Evolutionary conservation across 1,139 yeast genomes (phyloP), one percentile per base, ranked within the genome.

Genomic region (Yamadazyma spencermartinsiae): DNA sequence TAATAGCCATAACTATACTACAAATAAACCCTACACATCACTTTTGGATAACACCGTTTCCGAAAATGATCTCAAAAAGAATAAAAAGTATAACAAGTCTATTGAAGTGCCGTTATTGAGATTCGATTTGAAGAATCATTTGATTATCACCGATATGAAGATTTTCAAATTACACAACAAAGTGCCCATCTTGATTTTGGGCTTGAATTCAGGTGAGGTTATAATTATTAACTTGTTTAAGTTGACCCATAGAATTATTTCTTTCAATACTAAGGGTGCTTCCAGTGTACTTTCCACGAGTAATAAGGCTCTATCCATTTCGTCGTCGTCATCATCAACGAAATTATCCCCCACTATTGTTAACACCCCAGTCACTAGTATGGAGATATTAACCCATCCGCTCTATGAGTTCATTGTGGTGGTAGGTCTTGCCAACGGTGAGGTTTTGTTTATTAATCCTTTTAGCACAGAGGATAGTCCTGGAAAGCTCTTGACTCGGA

Each of bases 391-490:
- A 12, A 41, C 46, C 30, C 68, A 68, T 46, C 63, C 63, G 1
- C 41, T 49, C 7, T 60, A 59, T 44, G 68, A 62, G 8, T 57
- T 58, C 35, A 51, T 71, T 37, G 48, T 71, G 3, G 52, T 67
- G 5, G 72, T 61, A 0, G 76, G 76, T 2, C 62, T 53, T 39
- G 59, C 74, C 7, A 64, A 67, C 43, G 76, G 76, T 0, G 76
- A 71, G 45, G 64, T 70, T 6, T 46, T 54, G 2, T 59, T 71
- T 11, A 37, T 68, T 3, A 61, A 69, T 42, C 74, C 75, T 1
- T 50, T 45, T 28, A 45, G 51, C 4, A 36, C 19, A 18, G 39
- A 36, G 3, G 45, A 46, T 8, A 38, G 40, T 1, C 18, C 39
- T 2, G 31, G 40, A n/a, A 28, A 33, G 7, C 43, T 38, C 9